Conservation (phyloP, 306 rosid genomes). For the Corylus heterophylla region DNA sequence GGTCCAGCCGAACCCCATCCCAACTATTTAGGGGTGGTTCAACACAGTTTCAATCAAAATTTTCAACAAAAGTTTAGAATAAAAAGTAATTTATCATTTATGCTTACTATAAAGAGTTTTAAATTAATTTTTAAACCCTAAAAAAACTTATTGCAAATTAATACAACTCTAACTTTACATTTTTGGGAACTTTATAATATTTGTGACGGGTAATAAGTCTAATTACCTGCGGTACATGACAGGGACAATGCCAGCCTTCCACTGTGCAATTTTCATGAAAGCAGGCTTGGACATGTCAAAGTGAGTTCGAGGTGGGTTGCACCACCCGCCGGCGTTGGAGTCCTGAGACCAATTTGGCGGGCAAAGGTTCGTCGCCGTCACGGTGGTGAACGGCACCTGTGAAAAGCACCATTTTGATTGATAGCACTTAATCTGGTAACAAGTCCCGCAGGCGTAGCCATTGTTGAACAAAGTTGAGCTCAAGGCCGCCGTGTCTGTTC, state of each 20-base stretch:
- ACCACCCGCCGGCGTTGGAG: constrained; percentile 86
- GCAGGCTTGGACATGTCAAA: constrained; percentile 94
- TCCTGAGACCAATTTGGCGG: constrained; percentile 81
- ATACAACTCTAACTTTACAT: no score
- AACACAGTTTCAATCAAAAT: no score
- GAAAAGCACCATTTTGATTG: constrained; percentile 50
- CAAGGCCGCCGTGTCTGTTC: constrained; percentile 73
- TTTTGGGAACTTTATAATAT: no score
- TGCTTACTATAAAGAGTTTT: no score
- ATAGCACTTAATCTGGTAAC: constrained; percentile 74
- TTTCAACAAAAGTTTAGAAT: no score
- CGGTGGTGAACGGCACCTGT: constrained; percentile 51
- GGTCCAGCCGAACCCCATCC: no score
- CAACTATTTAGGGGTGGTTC: no score
- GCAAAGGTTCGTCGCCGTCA: constrained; percentile 88
- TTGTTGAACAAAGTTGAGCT: constrained; percentile 80
- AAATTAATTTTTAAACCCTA: no score
- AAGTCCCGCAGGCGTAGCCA: constrained; percentile 81
- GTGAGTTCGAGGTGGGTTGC: constrained; percentile 84
- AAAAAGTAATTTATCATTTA: no score
- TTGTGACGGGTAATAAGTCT: no score
- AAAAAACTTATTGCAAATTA: no score
- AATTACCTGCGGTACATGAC: constrained; percentile 70
- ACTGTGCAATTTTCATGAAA: constrained; percentile 81
- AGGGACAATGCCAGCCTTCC: constrained; percentile 83